Conservation (phyloP, 768 basidiomycete species). For the Amanita brunnescens region DNA sequence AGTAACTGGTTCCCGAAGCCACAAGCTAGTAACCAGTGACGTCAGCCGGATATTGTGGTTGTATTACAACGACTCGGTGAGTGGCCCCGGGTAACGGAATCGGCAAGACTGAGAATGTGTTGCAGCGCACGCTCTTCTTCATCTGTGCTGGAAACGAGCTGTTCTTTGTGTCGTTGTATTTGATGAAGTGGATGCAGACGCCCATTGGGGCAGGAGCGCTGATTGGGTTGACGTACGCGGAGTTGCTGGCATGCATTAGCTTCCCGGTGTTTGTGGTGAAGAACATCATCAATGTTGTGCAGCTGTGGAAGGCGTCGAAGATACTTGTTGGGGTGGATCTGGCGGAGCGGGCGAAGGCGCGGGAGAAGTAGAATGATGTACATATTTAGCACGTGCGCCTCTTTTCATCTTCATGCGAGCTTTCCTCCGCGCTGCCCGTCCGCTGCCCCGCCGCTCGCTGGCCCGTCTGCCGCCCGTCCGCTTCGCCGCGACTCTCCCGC, state of each 20-base stretch:
- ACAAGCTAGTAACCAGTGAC: slow-evolving; percentile 88
- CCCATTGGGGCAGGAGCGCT: too few relatives aligned
- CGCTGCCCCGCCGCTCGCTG: slow-evolving; percentile 5
- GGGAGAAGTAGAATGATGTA: slow-evolving; percentile 14
- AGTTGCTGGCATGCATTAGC: slow-evolving; percentile 53
- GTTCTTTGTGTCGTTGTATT: slow-evolving; percentile 92
- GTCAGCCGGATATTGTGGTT: slow-evolving; percentile 86
- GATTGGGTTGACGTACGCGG: slow-evolving; percentile 60
- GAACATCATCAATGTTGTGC: slow-evolving; percentile 91
- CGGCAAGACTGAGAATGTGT: neutral
- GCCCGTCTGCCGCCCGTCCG: slow-evolving; percentile 7
- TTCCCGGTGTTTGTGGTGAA: slow-evolving; percentile 69
- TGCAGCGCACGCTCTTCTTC: slow-evolving; percentile 76
- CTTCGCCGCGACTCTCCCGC: slow-evolving; percentile 10
- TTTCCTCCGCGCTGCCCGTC: slow-evolving; percentile 22
- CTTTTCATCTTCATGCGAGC: slow-evolving; percentile 24
- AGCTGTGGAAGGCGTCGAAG: slow-evolving; percentile 97
- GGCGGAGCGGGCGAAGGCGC: slow-evolving; percentile 68
- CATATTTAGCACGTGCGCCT: neutral
- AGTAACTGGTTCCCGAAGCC: slow-evolving; percentile 87
- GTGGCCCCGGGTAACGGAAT: slow-evolving; percentile 20
- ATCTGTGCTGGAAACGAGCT: slow-evolving; percentile 94
- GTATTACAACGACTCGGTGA: slow-evolving; percentile 90
- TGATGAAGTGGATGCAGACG: slow-evolving; percentile 74
- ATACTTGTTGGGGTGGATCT: slow-evolving; percentile 91